phyloP scores from a whole-genome alignment of 2,329 filamentous ascomycete species.

The Cladophialophora bantiana region DNA sequence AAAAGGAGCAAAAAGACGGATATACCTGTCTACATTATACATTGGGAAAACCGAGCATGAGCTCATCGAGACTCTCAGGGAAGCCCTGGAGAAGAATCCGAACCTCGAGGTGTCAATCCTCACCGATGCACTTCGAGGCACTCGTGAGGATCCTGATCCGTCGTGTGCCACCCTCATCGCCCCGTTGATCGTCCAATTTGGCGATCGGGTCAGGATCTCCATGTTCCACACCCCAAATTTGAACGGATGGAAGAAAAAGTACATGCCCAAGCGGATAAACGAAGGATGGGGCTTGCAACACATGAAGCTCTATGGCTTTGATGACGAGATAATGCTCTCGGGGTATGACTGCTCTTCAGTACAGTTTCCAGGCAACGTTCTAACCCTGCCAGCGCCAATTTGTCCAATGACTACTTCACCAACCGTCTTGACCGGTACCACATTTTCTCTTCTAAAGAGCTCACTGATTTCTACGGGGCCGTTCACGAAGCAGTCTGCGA shows the following conservation, averaged over 20 bases:
- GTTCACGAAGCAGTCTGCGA: slow-evolving; percentile 79
- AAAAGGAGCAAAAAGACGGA: slow-evolving; percentile 73
- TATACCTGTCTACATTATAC: slow-evolving; percentile 96
- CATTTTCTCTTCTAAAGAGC: slow-evolving; percentile 77
- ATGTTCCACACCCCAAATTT: slow-evolving; percentile 99
- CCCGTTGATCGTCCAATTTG: slow-evolving; percentile 86
- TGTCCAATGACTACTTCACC: slow-evolving; percentile 94
- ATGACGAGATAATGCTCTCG: slow-evolving; percentile 94
- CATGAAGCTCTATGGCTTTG: slow-evolving; percentile 97
- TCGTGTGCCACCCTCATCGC: slow-evolving; percentile 89
- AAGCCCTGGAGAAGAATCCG: slow-evolving; percentile 76
- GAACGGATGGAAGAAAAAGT: slow-evolving; percentile 81
- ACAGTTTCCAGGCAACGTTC: slow-evolving; percentile 14
- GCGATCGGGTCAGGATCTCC: slow-evolving; percentile 84
- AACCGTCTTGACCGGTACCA: slow-evolving; percentile 96
- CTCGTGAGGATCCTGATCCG: slow-evolving; percentile 82
- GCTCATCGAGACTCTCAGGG: slow-evolving; percentile 77
- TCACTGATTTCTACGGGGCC: slow-evolving; percentile 81
- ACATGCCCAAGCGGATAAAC: slow-evolving; percentile 88
- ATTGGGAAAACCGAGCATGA: slow-evolving; percentile 94
- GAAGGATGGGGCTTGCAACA: slow-evolving; percentile 98
- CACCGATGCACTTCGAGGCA: slow-evolving; percentile 89
- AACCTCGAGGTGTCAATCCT: slow-evolving; percentile 83
- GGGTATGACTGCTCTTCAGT: slow-evolving; percentile 61
- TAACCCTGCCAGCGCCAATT: slow-evolving; percentile 69